These are phyloP conservation scores for Fusarium irregulare DNA, from an alignment of 2,329 filamentous ascomycete species.

Conservation along the genomic window DNA sequence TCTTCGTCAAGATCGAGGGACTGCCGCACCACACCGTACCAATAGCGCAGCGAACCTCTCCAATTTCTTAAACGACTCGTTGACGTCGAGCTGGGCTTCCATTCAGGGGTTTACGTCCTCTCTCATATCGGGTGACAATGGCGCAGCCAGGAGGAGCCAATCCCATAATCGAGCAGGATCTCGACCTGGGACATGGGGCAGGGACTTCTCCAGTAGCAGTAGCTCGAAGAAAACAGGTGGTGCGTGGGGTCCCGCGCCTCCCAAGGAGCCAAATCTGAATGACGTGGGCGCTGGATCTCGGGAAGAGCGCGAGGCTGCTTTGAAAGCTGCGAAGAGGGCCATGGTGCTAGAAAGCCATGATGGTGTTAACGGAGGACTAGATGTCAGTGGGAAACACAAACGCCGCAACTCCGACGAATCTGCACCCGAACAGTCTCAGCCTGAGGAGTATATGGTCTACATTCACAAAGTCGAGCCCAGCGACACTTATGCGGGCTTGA, in stretches of 20 bases:
- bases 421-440: constrained; percentile 64
- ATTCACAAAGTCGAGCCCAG: constrained; percentile 84
- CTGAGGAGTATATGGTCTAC: constrained; percentile 85
- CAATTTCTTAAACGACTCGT: constrained; percentile 62
- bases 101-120: constrained; percentile 66
- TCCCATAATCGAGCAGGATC: constrained; percentile 38
- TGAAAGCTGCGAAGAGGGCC: constrained; percentile 67
- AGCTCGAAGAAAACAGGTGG: constrained; percentile 28
- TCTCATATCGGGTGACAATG: constrained; percentile 48
- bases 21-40: constrained; percentile 43
- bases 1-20: constrained; percentile 57
- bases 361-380: constrained; percentile 68
- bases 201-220: constrained; percentile 29
- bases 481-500: constrained; percentile 91
- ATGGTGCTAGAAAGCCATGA: constrained; percentile 71
- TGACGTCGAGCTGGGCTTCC: constrained; percentile 66
- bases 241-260: constrained; percentile 64
- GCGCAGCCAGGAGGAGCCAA: constrained; percentile 37
- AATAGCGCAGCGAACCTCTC: constrained; percentile 53
- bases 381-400: constrained; percentile 69
- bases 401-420: constrained; percentile 75
- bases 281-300: constrained; percentile 67
- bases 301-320: constrained; percentile 63
- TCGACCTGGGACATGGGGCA: constrained; percentile 38
- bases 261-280: constrained; percentile 51